A percentile compares a stretch with the other conserved stretches of the same genome.
phyloP scores from a whole-genome alignment of 164 flowering plant species.

The Sedum album region DNA sequence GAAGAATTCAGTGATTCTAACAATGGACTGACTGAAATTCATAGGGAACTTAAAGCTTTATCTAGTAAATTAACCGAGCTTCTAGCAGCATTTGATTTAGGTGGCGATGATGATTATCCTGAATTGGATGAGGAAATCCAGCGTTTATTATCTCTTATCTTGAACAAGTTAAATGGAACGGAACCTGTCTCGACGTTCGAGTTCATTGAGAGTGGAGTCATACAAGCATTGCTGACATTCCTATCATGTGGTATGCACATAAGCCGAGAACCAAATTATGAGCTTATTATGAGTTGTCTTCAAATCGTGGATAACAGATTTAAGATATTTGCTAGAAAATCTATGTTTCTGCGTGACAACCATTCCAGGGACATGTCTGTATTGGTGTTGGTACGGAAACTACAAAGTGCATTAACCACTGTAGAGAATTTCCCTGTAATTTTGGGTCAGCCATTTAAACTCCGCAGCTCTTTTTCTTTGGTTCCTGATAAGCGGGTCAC shows the following conservation, averaged over 20 bases:
- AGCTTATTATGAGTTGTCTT: slow-evolving; percentile 16
- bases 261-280: slow-evolving; percentile 18
- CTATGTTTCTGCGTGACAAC: slow-evolving; percentile 22
- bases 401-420: slow-evolving; percentile 63
- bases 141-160: slow-evolving; percentile 33
- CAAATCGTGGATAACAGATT: slow-evolving; percentile 40
- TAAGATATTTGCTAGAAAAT: slow-evolving; percentile 46
- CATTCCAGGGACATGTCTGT: slow-evolving; percentile 28
- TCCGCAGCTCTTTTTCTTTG: slow-evolving; percentile 40
- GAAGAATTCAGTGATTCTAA: slow-evolving; percentile 30
- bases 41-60: slow-evolving; percentile 49
- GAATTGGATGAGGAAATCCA: slow-evolving; percentile 39
- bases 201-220: slow-evolving; percentile 81
- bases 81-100: slow-evolving; percentile 16
- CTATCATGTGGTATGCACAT: slow-evolving; percentile 42
- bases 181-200: slow-evolving; percentile 87
- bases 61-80: slow-evolving; percentile 38
- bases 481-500: slow-evolving; percentile 48
- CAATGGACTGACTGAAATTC: slow-evolving; percentile 34
- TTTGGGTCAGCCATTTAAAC: slow-evolving; percentile 29
- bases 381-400: slow-evolving; percentile 36
- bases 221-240: slow-evolving; percentile 46
- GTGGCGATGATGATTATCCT: slow-evolving; percentile 20
- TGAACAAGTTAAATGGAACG: slow-evolving; percentile 44
- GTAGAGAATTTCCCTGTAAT: slow-evolving; percentile 72